Base-by-base conservation (phyloP, 345 rosid species). In the Lepidium aucheri region DNA sequence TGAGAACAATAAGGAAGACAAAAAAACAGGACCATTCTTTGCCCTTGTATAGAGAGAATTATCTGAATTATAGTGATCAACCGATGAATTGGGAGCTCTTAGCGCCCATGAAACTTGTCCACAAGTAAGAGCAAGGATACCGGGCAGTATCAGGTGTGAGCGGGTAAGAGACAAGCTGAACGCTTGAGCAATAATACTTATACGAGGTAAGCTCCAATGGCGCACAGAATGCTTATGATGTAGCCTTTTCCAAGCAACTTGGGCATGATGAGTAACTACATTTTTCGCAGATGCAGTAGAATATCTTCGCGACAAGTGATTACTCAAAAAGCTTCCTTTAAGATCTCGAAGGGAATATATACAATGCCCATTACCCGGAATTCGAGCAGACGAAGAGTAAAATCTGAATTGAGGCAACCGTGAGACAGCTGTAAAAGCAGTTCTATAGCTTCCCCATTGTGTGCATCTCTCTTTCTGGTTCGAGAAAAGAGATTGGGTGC, bases 131-230 rank as follows among this genome's bases (percentile, higher is more conserved):
- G 95, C 84, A 74, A 86, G 35, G 28, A 83, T 53, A 43, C 93
- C 76, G 0, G 97, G 91, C 49, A 83, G 65, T 36, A 87, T 34
- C 1, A 87, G 62, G 20, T 83, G 94, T 0, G 95, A 85, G 26
- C 91, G 87, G 10, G 86, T 78, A 78, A 89, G 82, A 68, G 97
- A 89, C 70, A 95, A 83, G 77, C 85, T 79, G 32, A 85, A 81
- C 3, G 96, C 99, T 76, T 89, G 91, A 57, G 96, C 95, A 39
- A 91, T 76, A 74, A 70, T 86, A 73, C 77, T 80, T 26, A 91
- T 65, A 18, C 63, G 80, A 13, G 84, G 81, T 53, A 78, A 78
- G 52, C 67, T 63, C 49, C 49, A 68, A 14, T 71, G 77, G 51
- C 66, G 32, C 12, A 51, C 46, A 80, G 57, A 77, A 63, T 79